Conservation (phyloP, 2,329 filamentous ascomycete species). For the Sporothrix curviconia region DNA sequence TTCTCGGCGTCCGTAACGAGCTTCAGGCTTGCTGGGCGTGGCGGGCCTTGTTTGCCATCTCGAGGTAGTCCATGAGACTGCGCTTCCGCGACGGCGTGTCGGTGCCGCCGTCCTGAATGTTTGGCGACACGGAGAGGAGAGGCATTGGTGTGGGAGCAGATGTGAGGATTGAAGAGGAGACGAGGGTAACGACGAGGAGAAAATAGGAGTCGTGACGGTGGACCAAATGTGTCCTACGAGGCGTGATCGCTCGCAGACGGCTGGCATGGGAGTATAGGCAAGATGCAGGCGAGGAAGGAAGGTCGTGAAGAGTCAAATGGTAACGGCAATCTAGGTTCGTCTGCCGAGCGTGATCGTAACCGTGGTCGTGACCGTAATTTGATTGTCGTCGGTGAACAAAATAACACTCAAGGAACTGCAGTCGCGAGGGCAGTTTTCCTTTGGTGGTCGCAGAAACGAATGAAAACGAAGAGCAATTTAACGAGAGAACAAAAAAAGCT, state of each 20-base stretch:
- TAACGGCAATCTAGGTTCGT: no score
- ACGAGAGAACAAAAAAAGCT: no score
- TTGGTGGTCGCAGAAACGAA: no score
- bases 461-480: no score
- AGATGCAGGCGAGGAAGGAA: not conserved
- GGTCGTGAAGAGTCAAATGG: no score
- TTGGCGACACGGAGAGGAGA: slow-evolving; percentile 41
- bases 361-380: no score
- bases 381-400: no score
- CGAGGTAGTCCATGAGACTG: slow-evolving; percentile 40
- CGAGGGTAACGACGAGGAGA: not conserved
- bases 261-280: not conserved
- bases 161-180: not conserved
- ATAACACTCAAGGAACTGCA: no score
- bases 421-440: no score
- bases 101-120: slow-evolving; percentile 36
- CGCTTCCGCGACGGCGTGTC: slow-evolving; percentile 39
- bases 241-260: not conserved
- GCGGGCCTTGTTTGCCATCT: slow-evolving; percentile 14
- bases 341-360: no score
- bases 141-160: slow-evolving; percentile 34
- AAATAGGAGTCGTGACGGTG: not conserved
- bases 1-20: slow-evolving; percentile 17
- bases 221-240: not conserved
- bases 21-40: slow-evolving; percentile 18